Evolutionary conservation across 2,329 filamentous ascomycete species (phyloP), one percentile per base, ranked within the genome.

Genomic region (Achaetomium macrosporum): DNA sequence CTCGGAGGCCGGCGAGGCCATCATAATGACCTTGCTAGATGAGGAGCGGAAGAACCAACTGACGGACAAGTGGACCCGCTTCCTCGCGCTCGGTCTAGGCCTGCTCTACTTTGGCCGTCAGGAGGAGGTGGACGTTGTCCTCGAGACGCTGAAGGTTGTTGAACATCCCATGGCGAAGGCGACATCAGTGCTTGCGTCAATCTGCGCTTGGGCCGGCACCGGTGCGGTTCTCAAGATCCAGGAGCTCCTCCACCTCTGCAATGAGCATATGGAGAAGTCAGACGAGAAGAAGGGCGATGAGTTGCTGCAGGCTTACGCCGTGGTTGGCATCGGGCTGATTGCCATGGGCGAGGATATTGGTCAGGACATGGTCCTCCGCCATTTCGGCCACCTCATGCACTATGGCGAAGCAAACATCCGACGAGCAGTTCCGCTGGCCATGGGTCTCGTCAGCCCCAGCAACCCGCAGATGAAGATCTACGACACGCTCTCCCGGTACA

Each of bases 401-500:
- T 99, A 99, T 65, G 93, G 95, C 59, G 92, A 96, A 70, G 81
- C 91, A 66, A 97, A 99, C 68, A 99, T 99, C 64, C 87, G 93
- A 57, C 93, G 93, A 67, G 92, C 91, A 17, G 93, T 99, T 30
- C 93, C 93, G 35, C 78, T 99, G 50, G 93, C 93, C 25, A 95
- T 99, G 90, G 95, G 91, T 65, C 80, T 99, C 50, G 86, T 99
- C 66, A 96, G 89, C 72, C 90, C 95, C 12, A 96, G 90, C 74
- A 99, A 99, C 74, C 93, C 93, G 11, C 95, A 99, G 70, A 99
- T 99, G 92, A 99, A 97, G 78, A 88, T 99, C 44, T 99, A 99
- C 75, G 93, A 99, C 70, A 99, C 93, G 0, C 77, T 99, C 11
- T 99, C 93, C 47, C 81, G 93, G 66, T 99, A 99, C 79, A 95